Conservation (phyloP, 2,329 filamentous ascomycete genomes). For the Boeremia exigua region DNA sequence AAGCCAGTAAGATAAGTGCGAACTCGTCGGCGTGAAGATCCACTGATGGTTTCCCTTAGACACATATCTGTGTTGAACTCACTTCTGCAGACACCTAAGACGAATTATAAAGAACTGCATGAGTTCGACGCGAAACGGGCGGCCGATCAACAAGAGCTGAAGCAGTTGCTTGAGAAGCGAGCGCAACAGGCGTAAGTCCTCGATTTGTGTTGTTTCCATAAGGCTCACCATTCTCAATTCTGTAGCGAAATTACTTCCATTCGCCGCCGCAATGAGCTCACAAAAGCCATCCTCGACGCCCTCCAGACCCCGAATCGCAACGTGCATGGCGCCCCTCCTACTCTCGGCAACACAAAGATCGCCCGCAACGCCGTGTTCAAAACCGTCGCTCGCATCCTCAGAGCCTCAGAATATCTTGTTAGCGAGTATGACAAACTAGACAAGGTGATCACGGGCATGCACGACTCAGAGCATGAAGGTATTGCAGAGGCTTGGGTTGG, state of each 20-base stretch:
- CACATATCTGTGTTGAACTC: conserved; percentile 26
- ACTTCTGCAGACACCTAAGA: conserved; percentile 28
- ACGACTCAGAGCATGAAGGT: conserved; percentile 20
- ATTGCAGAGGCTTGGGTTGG: conserved; percentile 31
- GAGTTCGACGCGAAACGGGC: conserved; percentile 29
- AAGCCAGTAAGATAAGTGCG: conserved; percentile 31
- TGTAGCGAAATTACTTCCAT: conserved; percentile 25
- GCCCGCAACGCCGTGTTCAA: conserved; percentile 24
- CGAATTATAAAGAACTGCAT: conserved; percentile 29
- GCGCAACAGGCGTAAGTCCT: conserved; percentile 29
- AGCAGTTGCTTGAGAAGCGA: conserved; percentile 26
- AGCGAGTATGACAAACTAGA: conserved; percentile 35
- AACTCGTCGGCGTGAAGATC: not conserved
- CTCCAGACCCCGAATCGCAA: conserved; percentile 22
- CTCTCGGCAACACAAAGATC: conserved; percentile 22
- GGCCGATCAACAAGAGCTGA: conserved; percentile 24
- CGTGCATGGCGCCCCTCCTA: conserved; percentile 2
- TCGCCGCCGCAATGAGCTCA: conserved; percentile 31
- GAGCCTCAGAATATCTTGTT: conserved; percentile 26
- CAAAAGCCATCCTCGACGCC: conserved; percentile 23
- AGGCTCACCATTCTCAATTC: not conserved
- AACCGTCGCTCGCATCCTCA: conserved; percentile 19
- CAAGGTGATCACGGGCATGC: conserved; percentile 24
- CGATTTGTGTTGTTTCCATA: not conserved
- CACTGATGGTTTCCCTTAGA: conserved; percentile 19